Base-by-base conservation (phyloP, 495 filamentous ascomycete genomes). In the Xylona heveae region DNA sequence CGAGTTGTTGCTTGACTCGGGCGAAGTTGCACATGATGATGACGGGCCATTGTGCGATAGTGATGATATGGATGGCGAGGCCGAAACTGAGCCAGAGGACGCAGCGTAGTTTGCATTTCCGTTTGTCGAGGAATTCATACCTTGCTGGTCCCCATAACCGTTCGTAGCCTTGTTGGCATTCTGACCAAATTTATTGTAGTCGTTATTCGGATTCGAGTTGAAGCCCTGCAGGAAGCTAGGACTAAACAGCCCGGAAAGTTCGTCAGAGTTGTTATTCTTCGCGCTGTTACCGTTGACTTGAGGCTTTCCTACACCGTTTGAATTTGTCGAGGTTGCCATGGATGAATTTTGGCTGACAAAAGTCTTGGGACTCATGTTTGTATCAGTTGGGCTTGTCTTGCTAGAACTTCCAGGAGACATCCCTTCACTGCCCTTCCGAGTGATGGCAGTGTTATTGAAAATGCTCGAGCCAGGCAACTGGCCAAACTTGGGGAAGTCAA, bases 401-500 rank as follows among this genome's bases (percentile, higher is more conserved):
- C n/a, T n/a, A n/a, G n/a, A n/a, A n/a, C n/a, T n/a, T n/a, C n/a
- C n/a, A n/a, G n/a, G n/a, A n/a, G n/a, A n/a, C n/a, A n/a, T n/a
- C n/a, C n/a, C n/a, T n/a, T n/a, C n/a, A n/a, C n/a, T n/a, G n/a
- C n/a, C n/a, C n/a, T n/a, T n/a, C n/a, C n/a, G n/a, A n/a, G n/a
- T n/a, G n/a, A n/a, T n/a, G n/a, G n/a, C n/a, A n/a, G n/a, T n/a
- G 36, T 64, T 67, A 34, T 55, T 68, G 40, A 68, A 52, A 15
- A 64, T 53, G 21, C 68, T 60, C n/a, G 67, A 58, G 8, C 68
- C 73, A 1, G 79, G 77, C 15, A 83, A 57, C 37, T 66, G 62
- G 24, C 88, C 88, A 48, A 94, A 93, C 50, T 74, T 79, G 35
- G 88, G 88, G 44, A 95, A 95, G 38, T 93, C 83, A 41, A 91